Evolutionary conservation across 805 yeast genomes (phyloP), one percentile per base, ranked within the genome.

Genomic region (Cyberlindnera subsufficiens): DNA sequence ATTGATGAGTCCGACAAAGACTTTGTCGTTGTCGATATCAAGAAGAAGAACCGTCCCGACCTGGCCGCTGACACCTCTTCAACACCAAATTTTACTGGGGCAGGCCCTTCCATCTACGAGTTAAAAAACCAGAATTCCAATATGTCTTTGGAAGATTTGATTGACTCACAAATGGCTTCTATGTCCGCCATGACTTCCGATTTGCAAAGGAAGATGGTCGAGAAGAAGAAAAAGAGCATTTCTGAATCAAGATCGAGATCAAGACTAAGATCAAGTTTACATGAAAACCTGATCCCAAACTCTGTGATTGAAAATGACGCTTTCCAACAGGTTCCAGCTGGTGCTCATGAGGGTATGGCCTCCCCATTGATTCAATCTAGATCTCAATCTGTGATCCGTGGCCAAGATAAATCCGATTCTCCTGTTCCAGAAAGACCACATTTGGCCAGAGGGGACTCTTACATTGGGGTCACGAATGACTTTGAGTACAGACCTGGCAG

Each of bases 381-480:
- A 49, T 54, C 59, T 4, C 59, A 55, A 35, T 56, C 60, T 1
- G 30, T 17, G 9, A 38, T 22, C 17, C 31, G 14, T n/a, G 52
- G 53, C 37, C 38, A 51, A 1, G 6, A 41, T 17, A 32, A 9
- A 11, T 16, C 17, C 4, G 22, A 32, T 2, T 19, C 37, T 4
- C 5, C 32, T 7, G 22, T 45, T 3, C 9, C 35, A 14, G 54
- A 38, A 10, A 41, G 39, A 36, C 88, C 89, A 1, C 86, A 82
- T 61, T 67, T 84, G 53, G 90, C 91, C 3, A 70, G 85, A 47
- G 93, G 91, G 31, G 90, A 82, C 49, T 79, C 89, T 1, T 83
- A 83, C 57, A 85, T 81, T 53, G 74, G 75, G 53, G 76, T 79
- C 10, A 67, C 71, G 38, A 41, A 44, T 5, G 38, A 37, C 17